Evolutionary conservation across 2,329 filamentous ascomycete genomes (phyloP), one percentile per base, ranked within the genome.

Genomic region (Stagonosporopsis tanaceti): DNA sequence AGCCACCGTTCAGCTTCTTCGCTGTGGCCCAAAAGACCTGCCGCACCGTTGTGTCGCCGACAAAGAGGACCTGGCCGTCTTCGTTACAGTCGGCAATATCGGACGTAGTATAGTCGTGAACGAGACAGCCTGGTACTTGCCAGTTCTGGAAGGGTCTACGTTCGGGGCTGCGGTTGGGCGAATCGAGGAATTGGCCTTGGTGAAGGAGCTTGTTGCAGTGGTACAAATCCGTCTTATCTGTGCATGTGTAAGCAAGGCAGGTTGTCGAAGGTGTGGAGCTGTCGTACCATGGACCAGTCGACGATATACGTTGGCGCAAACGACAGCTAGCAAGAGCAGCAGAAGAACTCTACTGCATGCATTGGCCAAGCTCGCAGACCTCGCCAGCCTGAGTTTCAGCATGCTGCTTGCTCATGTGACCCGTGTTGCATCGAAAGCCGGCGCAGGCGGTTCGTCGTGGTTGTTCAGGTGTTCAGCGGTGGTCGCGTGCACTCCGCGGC

Each of bases 11-110:
- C 15, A 87, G 73, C 60, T 81, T 82, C 54, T 75, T 78, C 17
- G 80, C 80, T 3, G 81, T 78, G 47, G 84, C 84, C 81, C 85
- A 88, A 69, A 85, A 89, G 6, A 88, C 72, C 63, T 88, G 83
- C 12, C 87, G 81, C 7, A 83, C 81, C 1, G 82, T 84, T 1
- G 84, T 84, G 69, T 89, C 87, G 35, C 87, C 87, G 25, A 83
- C 79, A 62, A 89, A 86, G 15, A 87, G 77, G n/a, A 89, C 65
- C 47, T 79, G 80, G 7, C 80, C 81, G 14, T 78, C 76, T 2
- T 74, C 74, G 22, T 87, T 77, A 66, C 87, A 90, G 42, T 75
- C 72, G 17, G 77, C 72, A 38, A 88, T 79, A 35, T 86, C 83
- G n/a, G 79, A 69, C 6, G 72, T 67, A 8, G 79, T 78, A 72